Evolutionary conservation across 2,329 filamentous ascomycete genomes (phyloP), one percentile per base, ranked within the genome.

Genomic region (Botrytis pseudocinerea): DNA sequence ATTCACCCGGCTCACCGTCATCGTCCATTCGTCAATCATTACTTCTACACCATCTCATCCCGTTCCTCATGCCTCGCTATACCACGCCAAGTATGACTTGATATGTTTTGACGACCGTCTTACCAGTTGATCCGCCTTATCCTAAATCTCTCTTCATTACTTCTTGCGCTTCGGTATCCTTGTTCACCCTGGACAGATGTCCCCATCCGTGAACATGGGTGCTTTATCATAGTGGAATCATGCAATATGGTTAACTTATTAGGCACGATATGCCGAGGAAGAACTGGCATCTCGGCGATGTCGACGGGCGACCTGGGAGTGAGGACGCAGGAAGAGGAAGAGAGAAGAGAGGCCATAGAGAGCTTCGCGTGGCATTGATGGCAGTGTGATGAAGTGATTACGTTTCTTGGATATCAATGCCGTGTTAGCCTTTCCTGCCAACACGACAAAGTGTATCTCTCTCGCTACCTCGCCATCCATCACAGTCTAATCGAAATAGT

Each of bases 181-280:
- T 57, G 65, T 25, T 32, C n/a, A 57, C 32, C 14, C 18, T 20
- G 22, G 9, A 28, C 35, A 40, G 65, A 42, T 32, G 25, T 69
- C 4, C 32, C 59, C 35, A 38, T 38, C 35, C 20, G 38, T 22
- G 35, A 54, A 68, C 46, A 51, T 68, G 46, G 46, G 40, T 68
- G 48, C 14, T 9, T n/a, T 46, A 40, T 48, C 28, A 51, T 51
- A 18, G n/a, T 51, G 46, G 35, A 25, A 38, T 66, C 22, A 6
- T 51, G 22, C 48, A 51, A n/a, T n/a, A 3, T n/a, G 48, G 22
- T n/a, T 66, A 35, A 51, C 28, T 28, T 42, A 68, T 57, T 68
- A 68, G 65, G 65, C 65, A 68, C 25, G 16, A 68, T 40, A 40
- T 68, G 35, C 65, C 48, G 48, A 68, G 28, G 18, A 28, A 38